Percentiles rank a stretch among this genome's conserved stretches.
Conservation (phyloP, 2,329 filamentous ascomycete genomes). For the Sporothrix protearum region DNA sequence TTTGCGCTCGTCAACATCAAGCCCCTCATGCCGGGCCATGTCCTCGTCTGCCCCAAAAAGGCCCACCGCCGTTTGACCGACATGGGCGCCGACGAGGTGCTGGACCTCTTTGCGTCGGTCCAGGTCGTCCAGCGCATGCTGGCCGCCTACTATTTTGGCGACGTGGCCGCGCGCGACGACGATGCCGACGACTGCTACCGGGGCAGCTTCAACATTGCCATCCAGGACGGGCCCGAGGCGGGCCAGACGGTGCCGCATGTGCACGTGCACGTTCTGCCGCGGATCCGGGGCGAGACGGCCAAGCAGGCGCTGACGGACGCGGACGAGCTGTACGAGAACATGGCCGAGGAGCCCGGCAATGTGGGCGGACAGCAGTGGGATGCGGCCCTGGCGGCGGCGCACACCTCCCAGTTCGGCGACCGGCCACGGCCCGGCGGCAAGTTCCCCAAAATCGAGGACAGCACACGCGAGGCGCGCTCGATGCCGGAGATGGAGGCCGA, state of each 20-base stretch:
- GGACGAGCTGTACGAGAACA: constrained; percentile 75
- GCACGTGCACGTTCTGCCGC: constrained; percentile 86
- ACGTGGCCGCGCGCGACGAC: constrained; percentile 13
- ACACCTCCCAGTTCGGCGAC: not conserved
- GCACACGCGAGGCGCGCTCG: constrained; percentile 61
- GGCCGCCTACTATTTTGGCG: constrained; percentile 51
- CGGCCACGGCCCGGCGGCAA: constrained; percentile 50
- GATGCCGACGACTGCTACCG: not conserved
- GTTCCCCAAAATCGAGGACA: constrained; percentile 70
- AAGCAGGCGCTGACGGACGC: constrained; percentile 39
- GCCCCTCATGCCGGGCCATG: constrained; percentile 86
- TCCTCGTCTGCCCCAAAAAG: constrained; percentile 77
- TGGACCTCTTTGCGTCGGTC: constrained; percentile 82
- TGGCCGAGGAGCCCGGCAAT: constrained; percentile 84
- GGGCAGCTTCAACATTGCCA: constrained; percentile 82
- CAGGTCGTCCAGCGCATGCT: constrained; percentile 78
- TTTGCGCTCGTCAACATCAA: constrained; percentile 95
- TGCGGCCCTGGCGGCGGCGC: constrained; percentile 19
- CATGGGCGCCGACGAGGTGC: constrained; percentile 65
- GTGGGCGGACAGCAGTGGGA: constrained; percentile 68
- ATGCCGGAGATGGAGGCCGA: constrained; percentile 77
- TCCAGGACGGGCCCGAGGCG: constrained; percentile 88
- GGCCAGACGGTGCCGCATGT: constrained; percentile 94
- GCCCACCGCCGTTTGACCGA: constrained; percentile 70
- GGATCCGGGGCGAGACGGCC: constrained; percentile 54